Conservation (phyloP, 2,329 filamentous ascomycete genomes). For the Exophiala phaeomuriformis region DNA sequence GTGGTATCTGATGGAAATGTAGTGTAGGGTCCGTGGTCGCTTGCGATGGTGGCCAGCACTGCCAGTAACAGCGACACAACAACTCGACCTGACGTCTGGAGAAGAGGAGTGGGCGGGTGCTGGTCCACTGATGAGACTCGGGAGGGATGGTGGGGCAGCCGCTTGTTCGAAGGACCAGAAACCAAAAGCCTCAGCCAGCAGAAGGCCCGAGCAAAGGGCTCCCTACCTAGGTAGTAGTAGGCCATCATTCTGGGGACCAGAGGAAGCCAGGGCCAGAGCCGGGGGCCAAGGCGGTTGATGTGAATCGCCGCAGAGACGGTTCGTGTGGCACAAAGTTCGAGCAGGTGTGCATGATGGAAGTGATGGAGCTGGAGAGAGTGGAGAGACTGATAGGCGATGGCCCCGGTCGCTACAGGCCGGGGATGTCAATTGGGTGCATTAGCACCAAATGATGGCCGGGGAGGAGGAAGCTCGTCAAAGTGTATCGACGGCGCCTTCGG, state of each 20-base stretch:
- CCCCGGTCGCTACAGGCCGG: background rate
- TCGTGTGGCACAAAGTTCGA: background rate
- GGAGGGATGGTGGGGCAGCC: slow-evolving; percentile 16
- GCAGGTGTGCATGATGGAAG: background rate
- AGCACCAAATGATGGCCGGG: background rate
- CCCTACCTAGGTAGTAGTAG: background rate
- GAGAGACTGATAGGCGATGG: background rate
- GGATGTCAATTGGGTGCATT: background rate
- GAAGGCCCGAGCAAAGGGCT: slow-evolving; percentile 8
- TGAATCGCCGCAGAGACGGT: background rate
- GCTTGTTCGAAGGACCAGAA: slow-evolving; percentile 4
- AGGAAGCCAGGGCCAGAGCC: slow-evolving; percentile 3
- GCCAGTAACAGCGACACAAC: background rate
- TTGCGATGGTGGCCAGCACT: background rate
- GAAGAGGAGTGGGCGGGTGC: background rate
- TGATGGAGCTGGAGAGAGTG: background rate
- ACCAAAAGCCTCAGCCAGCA: slow-evolving; percentile 3
- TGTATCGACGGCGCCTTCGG: background rate
- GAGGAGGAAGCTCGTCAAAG: background rate
- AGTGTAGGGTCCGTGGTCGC: background rate
- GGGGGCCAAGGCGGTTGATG: background rate
- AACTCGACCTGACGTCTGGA: slow-evolving; percentile 2
- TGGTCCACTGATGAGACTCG: slow-evolving; percentile 5
- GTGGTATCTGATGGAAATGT: background rate
- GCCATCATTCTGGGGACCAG: slow-evolving; percentile 4